phyloP scores from a whole-genome alignment of 2,329 filamentous ascomycete species.

The Beauveria sp. region DNA sequence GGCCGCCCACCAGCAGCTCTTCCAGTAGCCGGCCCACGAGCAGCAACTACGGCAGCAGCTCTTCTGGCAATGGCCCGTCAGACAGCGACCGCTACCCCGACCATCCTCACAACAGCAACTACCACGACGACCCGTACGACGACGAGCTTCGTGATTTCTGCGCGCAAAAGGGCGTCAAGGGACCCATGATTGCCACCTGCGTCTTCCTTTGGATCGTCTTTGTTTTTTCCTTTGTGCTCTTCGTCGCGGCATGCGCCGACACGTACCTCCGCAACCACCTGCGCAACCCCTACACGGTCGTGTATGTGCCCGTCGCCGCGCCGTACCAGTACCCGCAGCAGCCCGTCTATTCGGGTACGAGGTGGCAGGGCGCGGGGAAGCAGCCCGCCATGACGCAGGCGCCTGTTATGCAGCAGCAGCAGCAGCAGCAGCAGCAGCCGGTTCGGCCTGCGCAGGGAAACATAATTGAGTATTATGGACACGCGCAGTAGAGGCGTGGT shows the following conservation, averaged over 20 bases:
- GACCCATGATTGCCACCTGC: not conserved
- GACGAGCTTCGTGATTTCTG: not conserved
- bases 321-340: not conserved
- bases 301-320: conserved; percentile 2
- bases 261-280: conserved; percentile 12
- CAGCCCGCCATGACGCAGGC: not conserved
- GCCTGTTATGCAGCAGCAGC: not conserved
- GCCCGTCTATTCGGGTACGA: not conserved
- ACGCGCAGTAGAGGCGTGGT: not conserved
- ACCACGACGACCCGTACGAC: not conserved
- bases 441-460: not conserved
- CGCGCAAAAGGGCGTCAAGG: not conserved
- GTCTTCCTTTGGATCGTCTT: conserved; percentile 7
- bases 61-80: too few relatives aligned
- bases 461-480: conserved; percentile 2
- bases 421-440: not conserved
- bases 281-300: not conserved
- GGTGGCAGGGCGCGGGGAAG: not conserved
- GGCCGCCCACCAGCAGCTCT: not conserved
- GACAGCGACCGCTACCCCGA: not conserved
- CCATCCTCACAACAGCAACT: not conserved
- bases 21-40: not conserved
- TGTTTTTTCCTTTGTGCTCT: not conserved
- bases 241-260: conserved; percentile 8
- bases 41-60: not conserved